phyloP scores from a whole-genome alignment of 129 eudicot genomes.

The Flaveria robusta region DNA sequence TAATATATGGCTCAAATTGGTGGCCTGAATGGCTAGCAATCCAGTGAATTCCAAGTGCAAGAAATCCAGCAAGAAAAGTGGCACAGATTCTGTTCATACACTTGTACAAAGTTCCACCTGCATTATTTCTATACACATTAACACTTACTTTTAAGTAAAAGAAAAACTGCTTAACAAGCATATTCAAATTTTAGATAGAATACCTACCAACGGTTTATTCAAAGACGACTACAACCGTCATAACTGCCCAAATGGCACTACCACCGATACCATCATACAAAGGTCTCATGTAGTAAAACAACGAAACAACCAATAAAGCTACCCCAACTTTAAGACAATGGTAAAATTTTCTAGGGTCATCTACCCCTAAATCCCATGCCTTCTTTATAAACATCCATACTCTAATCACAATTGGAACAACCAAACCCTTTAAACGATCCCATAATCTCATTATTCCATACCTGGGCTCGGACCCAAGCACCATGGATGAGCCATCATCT shows the following conservation, averaged over 20 bases:
- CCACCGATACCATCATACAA: slow-evolving; percentile 34
- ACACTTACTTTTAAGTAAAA: slow-evolving; percentile 7
- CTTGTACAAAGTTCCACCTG: slow-evolving; percentile 65
- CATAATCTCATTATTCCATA: slow-evolving; percentile 1
- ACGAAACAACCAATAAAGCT: slow-evolving; percentile 32
- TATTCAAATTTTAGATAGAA: not conserved
- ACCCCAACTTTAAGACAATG: slow-evolving; percentile 55
- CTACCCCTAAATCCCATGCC: slow-evolving; percentile 52
- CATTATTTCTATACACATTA: slow-evolving; percentile 17
- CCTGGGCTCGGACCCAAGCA: not conserved
- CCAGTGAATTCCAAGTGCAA: slow-evolving; percentile 75
- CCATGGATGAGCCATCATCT: slow-evolving; percentile 22
- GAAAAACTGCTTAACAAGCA: not conserved
- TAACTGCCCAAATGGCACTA: slow-evolving; percentile 28
- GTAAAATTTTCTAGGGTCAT: slow-evolving; percentile 56
- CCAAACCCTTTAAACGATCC: slow-evolving; percentile 24
- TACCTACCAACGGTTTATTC: slow-evolving; percentile 40
- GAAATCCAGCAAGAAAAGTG: slow-evolving; percentile 61
- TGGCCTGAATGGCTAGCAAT: slow-evolving; percentile 28
- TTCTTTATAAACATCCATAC: slow-evolving; percentile 31
- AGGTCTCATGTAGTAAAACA: slow-evolving; percentile 34
- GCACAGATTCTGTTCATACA: slow-evolving; percentile 59
- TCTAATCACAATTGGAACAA: slow-evolving; percentile 6
- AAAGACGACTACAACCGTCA: slow-evolving; percentile 37
- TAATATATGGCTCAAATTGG: slow-evolving; percentile 23